Percentiles rank a stretch among this genome's conserved stretches.
Conservation (phyloP, 2,329 filamentous ascomycete genomes). For the Ilyonectria mors-panacis region DNA sequence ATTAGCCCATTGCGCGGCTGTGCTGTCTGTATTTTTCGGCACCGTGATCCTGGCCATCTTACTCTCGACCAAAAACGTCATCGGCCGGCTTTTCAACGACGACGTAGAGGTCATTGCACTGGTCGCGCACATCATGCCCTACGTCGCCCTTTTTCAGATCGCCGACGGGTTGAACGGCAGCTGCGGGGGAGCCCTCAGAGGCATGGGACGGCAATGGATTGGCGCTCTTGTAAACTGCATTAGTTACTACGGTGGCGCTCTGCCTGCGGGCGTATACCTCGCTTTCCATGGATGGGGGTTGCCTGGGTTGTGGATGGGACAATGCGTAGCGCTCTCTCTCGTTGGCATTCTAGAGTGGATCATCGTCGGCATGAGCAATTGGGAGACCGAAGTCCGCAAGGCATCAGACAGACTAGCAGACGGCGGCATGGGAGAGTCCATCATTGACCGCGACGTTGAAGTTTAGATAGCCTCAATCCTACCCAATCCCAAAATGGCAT, state of each 20-base stretch:
- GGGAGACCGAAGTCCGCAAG: constrained; percentile 65
- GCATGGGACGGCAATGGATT: constrained; percentile 90
- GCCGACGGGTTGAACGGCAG: constrained; percentile 89
- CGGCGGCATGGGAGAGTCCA: constrained; percentile 29
- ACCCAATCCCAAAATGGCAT: constrained; percentile 2
- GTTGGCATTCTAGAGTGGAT: constrained; percentile 85
- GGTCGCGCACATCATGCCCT: constrained; percentile 85
- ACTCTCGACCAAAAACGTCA: constrained; percentile 79
- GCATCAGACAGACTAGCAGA: constrained; percentile 45
- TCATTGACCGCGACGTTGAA: constrained; percentile 7
- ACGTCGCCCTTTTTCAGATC: constrained; percentile 91
- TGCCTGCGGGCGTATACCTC: constrained; percentile 86
- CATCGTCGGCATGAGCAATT: constrained; percentile 83
- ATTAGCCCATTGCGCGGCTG: constrained; percentile 82
- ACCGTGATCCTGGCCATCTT: constrained; percentile 76
- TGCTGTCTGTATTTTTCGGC: constrained; percentile 80
- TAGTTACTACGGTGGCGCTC: constrained; percentile 86
- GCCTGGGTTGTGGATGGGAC: constrained; percentile 85
- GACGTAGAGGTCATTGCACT: constrained; percentile 80
- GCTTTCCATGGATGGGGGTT: constrained; percentile 91
- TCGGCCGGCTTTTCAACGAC: constrained; percentile 86
- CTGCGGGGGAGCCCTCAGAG: constrained; percentile 84
- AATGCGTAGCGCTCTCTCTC: constrained; percentile 85
- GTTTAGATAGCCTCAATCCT: constrained; percentile 16
- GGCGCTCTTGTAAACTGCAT: constrained; percentile 86